Base-by-base conservation (phyloP, 2,329 filamentous ascomycete genomes). In the Purpureocillium takamizusanense region DNA sequence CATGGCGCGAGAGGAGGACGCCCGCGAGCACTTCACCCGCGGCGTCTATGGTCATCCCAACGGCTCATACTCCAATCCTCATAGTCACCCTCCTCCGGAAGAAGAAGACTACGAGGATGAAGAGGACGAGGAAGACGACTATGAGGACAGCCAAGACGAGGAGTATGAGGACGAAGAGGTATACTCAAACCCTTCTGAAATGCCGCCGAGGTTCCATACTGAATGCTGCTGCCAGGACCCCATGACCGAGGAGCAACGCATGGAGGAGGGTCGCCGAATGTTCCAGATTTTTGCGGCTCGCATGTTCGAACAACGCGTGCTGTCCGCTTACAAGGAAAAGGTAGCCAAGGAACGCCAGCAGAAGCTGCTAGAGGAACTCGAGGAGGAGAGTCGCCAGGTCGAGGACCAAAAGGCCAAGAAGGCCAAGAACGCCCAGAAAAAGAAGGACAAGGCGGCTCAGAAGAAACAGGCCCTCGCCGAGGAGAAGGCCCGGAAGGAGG, bases 271-370 rank as follows among this genome's bases (percentile, higher is more conserved):
- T 44, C 80, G 92, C 40, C 77, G 90, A 50, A 98, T 98, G 92
- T 98, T 98, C 59, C 92, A 98, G 61, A 97, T 98, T 60, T 98
- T 98, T 62, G 92, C 92, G 44, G 92, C 92, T 41, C 81, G 92
- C 46, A 98, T 98, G 92, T 98, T 98, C 61, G 92, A 98, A 66
- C 92, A 98, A 61, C 77, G 92, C 46, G 92, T 98, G 16, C 72
- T 98, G 42, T 90, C 86, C 31, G 92, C 92, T n/a, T 98, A 98
- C 64, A 85, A 88, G 60, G 90, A 97, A 65, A 95, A 95, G 60
- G 90, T 98, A 3, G 87, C 92, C 14, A 81, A 83, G 51, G 90
- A 98, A 64, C 85, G 92, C 21, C 90, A 95, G 56, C 74, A 85
- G 54, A 88, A 88, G 58, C 78, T 98, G 16, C 72, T 98, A 18